Conservation (phyloP, 75 land plant genomes). For the Sequoia sempervirens region DNA sequence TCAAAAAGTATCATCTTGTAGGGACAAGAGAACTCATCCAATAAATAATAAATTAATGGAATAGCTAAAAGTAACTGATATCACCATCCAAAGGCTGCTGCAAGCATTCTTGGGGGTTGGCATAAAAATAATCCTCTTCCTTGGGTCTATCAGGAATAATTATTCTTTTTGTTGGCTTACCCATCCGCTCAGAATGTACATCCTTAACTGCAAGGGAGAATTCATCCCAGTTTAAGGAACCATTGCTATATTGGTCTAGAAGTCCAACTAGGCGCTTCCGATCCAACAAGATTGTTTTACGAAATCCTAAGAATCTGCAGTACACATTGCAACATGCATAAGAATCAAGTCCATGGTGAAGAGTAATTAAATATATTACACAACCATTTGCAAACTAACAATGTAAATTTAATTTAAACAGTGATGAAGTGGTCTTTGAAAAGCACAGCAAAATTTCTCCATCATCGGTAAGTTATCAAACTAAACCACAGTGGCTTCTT, state of each 20-base stretch:
- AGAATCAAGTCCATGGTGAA: background rate
- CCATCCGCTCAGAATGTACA: conserved; percentile 54
- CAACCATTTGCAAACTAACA: background rate
- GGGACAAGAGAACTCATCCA: background rate
- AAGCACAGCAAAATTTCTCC: background rate
- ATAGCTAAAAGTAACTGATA: background rate
- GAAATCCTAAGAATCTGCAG: conserved; percentile 71
- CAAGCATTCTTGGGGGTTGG: conserved; percentile 85
- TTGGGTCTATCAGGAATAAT: conserved; percentile 76
- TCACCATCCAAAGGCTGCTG: conserved; percentile 9
- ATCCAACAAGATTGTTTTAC: conserved; percentile 65
- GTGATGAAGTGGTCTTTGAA: background rate
- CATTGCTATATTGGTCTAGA: conserved; percentile 57
- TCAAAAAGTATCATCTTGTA: background rate
- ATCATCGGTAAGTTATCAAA: background rate
- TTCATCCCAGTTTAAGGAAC: conserved; percentile 62
- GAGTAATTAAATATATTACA: background rate
- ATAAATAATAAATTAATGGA: conserved; percentile 11
- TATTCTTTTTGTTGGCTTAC: conserved; percentile 40
- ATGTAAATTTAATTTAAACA: background rate
- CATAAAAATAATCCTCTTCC: conserved; percentile 90
- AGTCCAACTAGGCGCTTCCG: conserved; percentile 55
- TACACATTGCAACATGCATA: background rate
- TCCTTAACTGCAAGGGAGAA: conserved; percentile 59
- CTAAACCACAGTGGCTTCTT: background rate